Conservation (phyloP, 441 rosid genomes). For the Corymbia calophylla region DNA sequence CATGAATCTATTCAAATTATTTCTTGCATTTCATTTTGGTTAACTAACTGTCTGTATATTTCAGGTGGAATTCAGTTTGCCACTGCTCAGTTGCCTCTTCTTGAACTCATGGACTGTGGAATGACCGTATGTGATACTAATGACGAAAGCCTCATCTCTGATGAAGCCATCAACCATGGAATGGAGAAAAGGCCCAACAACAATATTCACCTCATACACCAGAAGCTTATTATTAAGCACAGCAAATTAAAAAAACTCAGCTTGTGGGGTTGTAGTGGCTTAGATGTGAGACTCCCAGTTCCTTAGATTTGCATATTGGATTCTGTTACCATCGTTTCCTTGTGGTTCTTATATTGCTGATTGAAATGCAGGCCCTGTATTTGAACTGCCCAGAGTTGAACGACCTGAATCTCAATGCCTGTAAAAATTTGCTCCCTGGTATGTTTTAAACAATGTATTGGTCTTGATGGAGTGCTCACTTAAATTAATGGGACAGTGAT, state of each 20-base stretch:
- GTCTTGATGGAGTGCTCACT: background rate
- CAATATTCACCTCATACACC: conserved; percentile 53
- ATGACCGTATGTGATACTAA: conserved; percentile 72
- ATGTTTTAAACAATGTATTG: background rate
- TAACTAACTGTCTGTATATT: background rate
- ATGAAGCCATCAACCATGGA: conserved; percentile 30
- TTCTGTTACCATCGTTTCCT: background rate
- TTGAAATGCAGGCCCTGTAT: conserved; percentile 66
- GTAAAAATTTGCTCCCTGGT: conserved; percentile 82
- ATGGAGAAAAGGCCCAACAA: conserved; percentile 33
- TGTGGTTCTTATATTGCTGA: conserved; percentile 12
- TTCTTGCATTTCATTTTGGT: background rate
- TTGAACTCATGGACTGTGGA: conserved; percentile 97
- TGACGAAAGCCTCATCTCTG: conserved; percentile 23
- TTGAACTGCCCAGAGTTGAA: conserved; percentile 83
- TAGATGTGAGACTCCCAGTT: conserved; percentile 63
- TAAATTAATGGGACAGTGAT: background rate
- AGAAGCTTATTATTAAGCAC: conserved; percentile 87
- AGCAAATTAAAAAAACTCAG: conserved; percentile 73
- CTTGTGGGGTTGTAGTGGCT: conserved; percentile 96
- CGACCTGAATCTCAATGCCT: conserved; percentile 77
- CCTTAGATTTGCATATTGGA: background rate
- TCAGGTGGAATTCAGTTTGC: conserved; percentile 99
- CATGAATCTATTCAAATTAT: background rate
- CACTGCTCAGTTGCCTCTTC: conserved; percentile 81